These are phyloP conservation scores for Conticribra guillardii DNA, from an alignment of 108 stramenopile genomes.

Conservation along the genomic window DNA sequence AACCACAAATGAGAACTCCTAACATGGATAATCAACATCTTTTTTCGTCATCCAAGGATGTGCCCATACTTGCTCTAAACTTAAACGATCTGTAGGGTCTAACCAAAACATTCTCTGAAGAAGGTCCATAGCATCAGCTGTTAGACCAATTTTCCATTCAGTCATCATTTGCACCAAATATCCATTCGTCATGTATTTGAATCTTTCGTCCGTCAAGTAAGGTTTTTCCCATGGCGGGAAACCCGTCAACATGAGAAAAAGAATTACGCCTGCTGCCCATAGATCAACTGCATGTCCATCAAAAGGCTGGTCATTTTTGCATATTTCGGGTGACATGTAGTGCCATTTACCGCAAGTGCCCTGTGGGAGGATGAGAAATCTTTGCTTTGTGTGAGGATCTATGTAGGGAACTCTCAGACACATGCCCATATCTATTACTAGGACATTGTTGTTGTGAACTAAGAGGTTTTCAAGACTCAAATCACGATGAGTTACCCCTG, in stretches of 20 bases:
- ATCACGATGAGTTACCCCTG: conserved; percentile 89
- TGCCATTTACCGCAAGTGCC: conserved; percentile 91
- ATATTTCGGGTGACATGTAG: conserved; percentile 93
- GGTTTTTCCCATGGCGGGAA: conserved; percentile 91
- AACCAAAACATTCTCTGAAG: conserved; percentile 85
- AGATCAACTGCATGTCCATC: conserved; percentile 92
- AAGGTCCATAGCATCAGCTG: conserved; percentile 81
- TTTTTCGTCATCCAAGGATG: conserved; percentile 88
- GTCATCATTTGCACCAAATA: conserved; percentile 83
- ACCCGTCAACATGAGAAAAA: conserved; percentile 91
- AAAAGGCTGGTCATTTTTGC: conserved; percentile 73
- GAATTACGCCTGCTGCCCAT: conserved; percentile 94
- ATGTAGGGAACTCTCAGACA: conserved; percentile 77
- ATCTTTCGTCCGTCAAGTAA: conserved; percentile 68
- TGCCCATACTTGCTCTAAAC: conserved; percentile 78
- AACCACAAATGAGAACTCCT: too few relatives aligned
- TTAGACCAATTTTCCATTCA: conserved; percentile 80
- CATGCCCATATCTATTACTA: conserved; percentile 96
- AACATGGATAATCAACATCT: too few relatives aligned
- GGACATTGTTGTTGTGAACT: conserved; percentile 60
- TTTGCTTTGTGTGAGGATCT: conserved; percentile 19
- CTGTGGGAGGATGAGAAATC: conserved; percentile 72
- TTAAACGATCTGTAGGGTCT: conserved; percentile 82
- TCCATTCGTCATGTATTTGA: conserved; percentile 80
- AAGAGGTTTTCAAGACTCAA: conserved; percentile 90